Conservation (phyloP, 805 yeast species). For the Candida loeiensis region DNA sequence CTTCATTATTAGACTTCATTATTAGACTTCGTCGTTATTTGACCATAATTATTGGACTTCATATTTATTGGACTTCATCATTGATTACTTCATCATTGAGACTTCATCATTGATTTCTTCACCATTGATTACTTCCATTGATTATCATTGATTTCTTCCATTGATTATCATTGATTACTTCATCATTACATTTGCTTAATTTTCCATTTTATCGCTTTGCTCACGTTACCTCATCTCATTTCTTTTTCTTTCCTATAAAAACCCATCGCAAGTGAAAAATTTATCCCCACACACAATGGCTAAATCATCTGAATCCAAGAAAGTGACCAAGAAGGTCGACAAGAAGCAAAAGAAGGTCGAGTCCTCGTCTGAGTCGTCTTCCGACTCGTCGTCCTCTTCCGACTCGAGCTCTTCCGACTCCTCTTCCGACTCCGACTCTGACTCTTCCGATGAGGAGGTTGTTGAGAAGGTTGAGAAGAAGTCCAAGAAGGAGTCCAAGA, state of each 20-base stretch:
- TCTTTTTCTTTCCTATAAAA: not conserved
- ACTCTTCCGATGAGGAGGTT: conserved; percentile 16
- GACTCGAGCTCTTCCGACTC: conserved; percentile 20
- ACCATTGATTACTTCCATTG: no score
- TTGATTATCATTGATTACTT: not conserved
- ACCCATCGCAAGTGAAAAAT: conserved; percentile 4
- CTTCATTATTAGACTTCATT: no score
- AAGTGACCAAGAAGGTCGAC: conserved; percentile 12
- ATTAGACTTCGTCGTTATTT: no score
- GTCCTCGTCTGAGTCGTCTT: no score
- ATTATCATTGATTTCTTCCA: no score
- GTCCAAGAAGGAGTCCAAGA: conserved; percentile 15
- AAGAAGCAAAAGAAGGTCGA: conserved; percentile 16
- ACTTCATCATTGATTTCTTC: no score
- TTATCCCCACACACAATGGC: conserved; percentile 28
- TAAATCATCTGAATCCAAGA: conserved; percentile 23
- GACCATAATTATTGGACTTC: no score
- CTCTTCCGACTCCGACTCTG: conserved; percentile 30
- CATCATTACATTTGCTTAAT: not conserved
- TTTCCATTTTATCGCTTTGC: not conserved
- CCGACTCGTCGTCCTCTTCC: no score
- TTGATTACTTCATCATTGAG: no score
- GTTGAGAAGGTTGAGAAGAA: no score
- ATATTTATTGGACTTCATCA: no score
- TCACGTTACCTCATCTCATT: conserved; percentile 2